phyloP scores from a whole-genome alignment of 176 grass and related monocot species.

The Zea luxurians region DNA sequence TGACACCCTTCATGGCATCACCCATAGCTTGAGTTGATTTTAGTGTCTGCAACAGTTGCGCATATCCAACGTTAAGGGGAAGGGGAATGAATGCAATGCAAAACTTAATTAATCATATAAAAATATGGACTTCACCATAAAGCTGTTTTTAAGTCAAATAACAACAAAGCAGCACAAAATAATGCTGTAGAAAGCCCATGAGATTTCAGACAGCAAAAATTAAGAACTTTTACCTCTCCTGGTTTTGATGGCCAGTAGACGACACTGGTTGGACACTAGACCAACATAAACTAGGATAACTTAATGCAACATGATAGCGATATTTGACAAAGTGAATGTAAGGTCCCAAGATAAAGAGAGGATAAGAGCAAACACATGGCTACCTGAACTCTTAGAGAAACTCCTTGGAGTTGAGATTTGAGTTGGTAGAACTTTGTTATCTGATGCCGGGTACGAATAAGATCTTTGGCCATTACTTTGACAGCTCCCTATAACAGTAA shows the following conservation, averaged over 20 bases:
- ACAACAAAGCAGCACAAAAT: background rate
- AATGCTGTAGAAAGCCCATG: background rate
- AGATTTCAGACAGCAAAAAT: too few species aligned
- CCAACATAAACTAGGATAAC: background rate
- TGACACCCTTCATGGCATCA: constrained; percentile 83
- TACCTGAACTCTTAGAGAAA: constrained; percentile 84
- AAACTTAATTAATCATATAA: constrained; percentile 13
- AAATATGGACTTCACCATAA: background rate
- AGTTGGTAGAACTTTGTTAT: constrained; percentile 88
- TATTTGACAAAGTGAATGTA: background rate
- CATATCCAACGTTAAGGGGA: background rate
- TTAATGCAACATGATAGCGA: background rate
- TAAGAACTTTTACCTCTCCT: background rate
- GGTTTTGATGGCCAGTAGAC: background rate
- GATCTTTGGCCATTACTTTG: constrained; percentile 85
- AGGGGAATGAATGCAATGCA: background rate
- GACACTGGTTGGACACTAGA: background rate
- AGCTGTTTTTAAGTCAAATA: background rate
- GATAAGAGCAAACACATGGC: background rate
- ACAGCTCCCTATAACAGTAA: constrained; percentile 51
- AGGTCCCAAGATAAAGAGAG: background rate
- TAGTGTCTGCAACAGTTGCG: constrained; percentile 47
- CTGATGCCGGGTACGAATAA: constrained; percentile 80
- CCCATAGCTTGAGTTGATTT: constrained; percentile 85
- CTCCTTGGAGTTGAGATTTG: constrained; percentile 76